phyloP scores from a whole-genome alignment of 306 rosid species.

The Lathyrus tuberosus region DNA sequence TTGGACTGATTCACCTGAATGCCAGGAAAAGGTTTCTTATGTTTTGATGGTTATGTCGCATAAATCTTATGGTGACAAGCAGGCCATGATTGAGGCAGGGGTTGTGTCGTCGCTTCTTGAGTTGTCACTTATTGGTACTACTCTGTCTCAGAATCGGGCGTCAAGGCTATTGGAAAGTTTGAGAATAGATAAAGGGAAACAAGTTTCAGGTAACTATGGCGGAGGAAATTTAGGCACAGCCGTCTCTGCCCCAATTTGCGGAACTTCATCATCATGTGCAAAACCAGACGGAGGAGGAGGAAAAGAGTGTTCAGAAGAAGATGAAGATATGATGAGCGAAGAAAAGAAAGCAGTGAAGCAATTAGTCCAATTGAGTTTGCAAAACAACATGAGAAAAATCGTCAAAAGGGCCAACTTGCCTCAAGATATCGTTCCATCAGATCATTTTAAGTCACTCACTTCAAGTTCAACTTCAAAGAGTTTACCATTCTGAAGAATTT shows the following conservation, averaged over 20 bases:
- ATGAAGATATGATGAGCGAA: constrained; percentile 79
- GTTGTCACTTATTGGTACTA: constrained; percentile 82
- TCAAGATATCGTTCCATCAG: constrained; percentile 83
- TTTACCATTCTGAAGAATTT: constrained; percentile 74
- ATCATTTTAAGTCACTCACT: constrained; percentile 84
- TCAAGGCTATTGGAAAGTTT: constrained; percentile 80
- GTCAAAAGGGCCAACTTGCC: constrained; percentile 93
- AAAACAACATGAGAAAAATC: constrained; percentile 89
- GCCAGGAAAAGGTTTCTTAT: constrained; percentile 87
- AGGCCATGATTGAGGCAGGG: constrained; percentile 94
- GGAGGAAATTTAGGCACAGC: constrained; percentile 59
- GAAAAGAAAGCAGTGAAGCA: constrained; percentile 96
- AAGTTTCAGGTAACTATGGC: constrained; percentile 57
- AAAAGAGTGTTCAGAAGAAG: constrained; percentile 53
- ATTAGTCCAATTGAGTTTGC: constrained; percentile 89
- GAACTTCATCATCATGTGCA: constrained; percentile 62
- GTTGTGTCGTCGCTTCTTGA: constrained; percentile 77
- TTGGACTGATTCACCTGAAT: constrained; percentile 86
- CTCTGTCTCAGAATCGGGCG: constrained; percentile 96
- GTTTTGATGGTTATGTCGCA: constrained; percentile 95
- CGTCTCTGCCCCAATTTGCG: constrained; percentile 81
- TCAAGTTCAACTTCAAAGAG: constrained; percentile 92
- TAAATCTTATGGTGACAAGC: constrained; percentile 75
- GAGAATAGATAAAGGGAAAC: constrained; percentile 86
- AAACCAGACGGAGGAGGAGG: constrained; percentile 52